Base-by-base conservation (phyloP, 257 asterid genomes). In the Orobanche coerulescens region DNA sequence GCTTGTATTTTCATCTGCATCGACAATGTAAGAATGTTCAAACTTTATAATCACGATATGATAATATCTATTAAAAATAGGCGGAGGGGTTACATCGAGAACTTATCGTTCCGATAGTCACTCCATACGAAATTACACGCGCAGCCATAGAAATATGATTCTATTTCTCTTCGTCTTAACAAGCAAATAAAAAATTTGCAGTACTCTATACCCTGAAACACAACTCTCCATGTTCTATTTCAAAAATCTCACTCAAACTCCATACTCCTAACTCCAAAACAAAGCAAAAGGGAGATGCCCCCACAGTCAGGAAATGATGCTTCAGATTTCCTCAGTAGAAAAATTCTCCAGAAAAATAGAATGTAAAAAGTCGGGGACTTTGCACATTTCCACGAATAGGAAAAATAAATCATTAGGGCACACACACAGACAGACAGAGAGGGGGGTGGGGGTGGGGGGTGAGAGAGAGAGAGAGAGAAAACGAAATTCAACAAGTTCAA, bases 1-100 rank as follows among this genome's bases (percentile, higher is more conserved):
- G 55, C 57, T 53, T 23, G 23, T 42, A 42, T 61, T 1, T 15
- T 40, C 25, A 67, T 79, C 90, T 76, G 68, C 73, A 72, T 12
- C 44, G 75, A 55, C 62, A 78, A 16, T 66, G 9, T 4, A 8
- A 34, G 64, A 37, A 66, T 23, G 62, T 26, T 40, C 64, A n/a
- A n/a, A n/a, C n/a, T n/a, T n/a, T n/a, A n/a, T 53, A 72, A 66
- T 68, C 60, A 8, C 22, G n/a, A 55, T 16, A 30, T 5, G 7
- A 34, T 26, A 50, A 39, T 23, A 48, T 26, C 43, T 3, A 19
- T 28, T 23, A n/a, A 20, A 2, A 53, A 15, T 16, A 25, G 44
- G 22, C 66, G 30, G 39, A 48, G 43, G 42, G 64, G 14, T 37
- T 30, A 4, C 30, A 65, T 42, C 42, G 50, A 60, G 54, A 40